These are phyloP conservation scores for Kazachstania kunashirensis DNA, from an alignment of 805 yeast genomes.

Conservation along the genomic window DNA sequence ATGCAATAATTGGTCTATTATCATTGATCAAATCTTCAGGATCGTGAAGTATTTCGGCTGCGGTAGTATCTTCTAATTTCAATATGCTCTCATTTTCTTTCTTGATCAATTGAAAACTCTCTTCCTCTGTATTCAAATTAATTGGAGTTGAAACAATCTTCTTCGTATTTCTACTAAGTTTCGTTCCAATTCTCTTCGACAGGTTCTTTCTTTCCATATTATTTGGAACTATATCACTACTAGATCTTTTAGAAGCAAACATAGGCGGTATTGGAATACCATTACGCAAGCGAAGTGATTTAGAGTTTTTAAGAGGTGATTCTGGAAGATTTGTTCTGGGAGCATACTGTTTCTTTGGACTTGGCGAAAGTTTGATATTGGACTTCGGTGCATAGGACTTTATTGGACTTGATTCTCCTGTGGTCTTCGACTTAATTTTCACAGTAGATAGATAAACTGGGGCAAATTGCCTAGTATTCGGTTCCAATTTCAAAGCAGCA, in stretches of 20 bases:
- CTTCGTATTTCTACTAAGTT: not conserved
- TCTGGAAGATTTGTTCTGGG: conserved; percentile 5
- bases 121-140: not conserved
- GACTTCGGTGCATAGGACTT: conserved; percentile 7
- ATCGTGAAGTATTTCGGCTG: conserved; percentile 28
- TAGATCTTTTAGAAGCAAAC: not conserved
- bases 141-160: conserved; percentile 1
- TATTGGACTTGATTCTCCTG: conserved; percentile 6
- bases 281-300: not conserved
- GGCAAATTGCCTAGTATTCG: conserved; percentile 7
- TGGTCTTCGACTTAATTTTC: not conserved
- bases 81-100: conserved; percentile 1
- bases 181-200: not conserved
- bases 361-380: not conserved
- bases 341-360: conserved; percentile 8
- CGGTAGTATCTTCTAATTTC: conserved; percentile 19
- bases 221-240: not conserved
- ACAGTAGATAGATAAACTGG: conserved; percentile 9
- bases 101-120: conserved; percentile 2
- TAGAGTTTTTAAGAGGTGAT: conserved; percentile 3
- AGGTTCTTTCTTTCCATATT: not conserved
- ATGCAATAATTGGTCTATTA: conserved; percentile 25
- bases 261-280: not conserved
- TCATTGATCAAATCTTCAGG: conserved; percentile 22
- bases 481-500: conserved; percentile 10